Conservation (phyloP, 2,329 filamentous ascomycete species). For the Plenodomus biglobosus region DNA sequence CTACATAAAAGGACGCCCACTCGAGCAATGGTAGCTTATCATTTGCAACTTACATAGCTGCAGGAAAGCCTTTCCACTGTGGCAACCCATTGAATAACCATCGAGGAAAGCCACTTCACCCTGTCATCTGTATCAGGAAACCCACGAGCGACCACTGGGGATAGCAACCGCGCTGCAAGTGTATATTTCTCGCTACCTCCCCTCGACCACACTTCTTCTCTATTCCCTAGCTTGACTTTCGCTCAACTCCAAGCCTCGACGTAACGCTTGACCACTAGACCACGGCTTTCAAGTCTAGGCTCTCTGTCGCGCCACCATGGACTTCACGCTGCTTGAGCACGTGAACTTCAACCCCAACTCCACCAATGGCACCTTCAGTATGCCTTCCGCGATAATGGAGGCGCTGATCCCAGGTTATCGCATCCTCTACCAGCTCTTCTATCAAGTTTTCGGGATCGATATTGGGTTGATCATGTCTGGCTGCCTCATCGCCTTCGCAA, state of each 20-base stretch:
- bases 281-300: not conserved
- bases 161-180: too few relatives aligned
- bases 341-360: conserved; percentile 16
- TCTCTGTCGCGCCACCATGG: conserved; percentile 13
- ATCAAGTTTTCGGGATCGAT: conserved; percentile 51
- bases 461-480: conserved; percentile 52
- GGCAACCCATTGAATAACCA: too few relatives aligned
- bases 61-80: too few relatives aligned
- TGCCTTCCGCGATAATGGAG: conserved; percentile 53
- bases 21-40: too few relatives aligned
- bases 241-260: not conserved
- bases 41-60: too few relatives aligned
- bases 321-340: conserved; percentile 23
- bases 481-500: conserved; percentile 46
- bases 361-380: conserved; percentile 31
- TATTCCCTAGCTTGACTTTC: not conserved
- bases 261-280: not conserved
- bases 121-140: too few relatives aligned
- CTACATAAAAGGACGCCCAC: too few relatives aligned
- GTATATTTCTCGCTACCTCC: too few relatives aligned
- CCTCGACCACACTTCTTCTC: too few relatives aligned
- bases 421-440: conserved; percentile 49
- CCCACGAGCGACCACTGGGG: too few relatives aligned
- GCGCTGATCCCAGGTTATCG: conserved; percentile 55
- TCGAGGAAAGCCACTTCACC: too few relatives aligned